These are phyloP conservation scores for Komagataella phaffii DNA, from an alignment of 805 yeast species.

Conservation along the genomic window DNA sequence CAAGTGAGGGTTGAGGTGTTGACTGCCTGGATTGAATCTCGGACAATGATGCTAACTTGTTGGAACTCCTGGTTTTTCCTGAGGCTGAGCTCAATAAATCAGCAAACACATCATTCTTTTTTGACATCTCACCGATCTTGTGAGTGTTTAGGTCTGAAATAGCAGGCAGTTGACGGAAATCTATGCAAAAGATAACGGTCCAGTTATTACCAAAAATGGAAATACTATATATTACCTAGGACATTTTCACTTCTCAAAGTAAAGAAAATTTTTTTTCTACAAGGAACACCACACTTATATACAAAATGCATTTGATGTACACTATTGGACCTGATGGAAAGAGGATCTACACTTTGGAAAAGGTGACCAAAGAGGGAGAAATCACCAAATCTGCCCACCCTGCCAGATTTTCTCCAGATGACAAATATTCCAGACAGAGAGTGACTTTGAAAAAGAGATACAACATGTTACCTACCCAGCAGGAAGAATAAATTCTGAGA, in stretches of 20 bases:
- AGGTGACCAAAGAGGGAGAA: constrained; percentile 72
- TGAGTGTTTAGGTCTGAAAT: background rate
- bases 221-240: background rate
- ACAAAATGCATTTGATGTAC: constrained; percentile 94
- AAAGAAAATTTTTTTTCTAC: constrained; percentile 1
- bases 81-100: constrained; percentile 21
- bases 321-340: constrained; percentile 90
- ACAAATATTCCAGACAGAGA: constrained; percentile 97
- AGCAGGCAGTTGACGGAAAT: background rate
- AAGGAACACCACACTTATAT: background rate
- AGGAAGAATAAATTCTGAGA: constrained; percentile 11
- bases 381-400: constrained; percentile 99
- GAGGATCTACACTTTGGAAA: constrained; percentile 86
- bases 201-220: background rate
- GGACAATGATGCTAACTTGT: constrained; percentile 16
- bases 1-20: constrained; percentile 2
- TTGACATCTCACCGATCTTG: constrained; percentile 3
- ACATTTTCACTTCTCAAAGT: background rate
- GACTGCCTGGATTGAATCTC: constrained; percentile 12
- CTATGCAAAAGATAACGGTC: background rate
- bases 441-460: constrained; percentile 94
- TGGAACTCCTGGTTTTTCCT: constrained; percentile 10
- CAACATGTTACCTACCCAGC: constrained; percentile 77
- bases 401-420: constrained; percentile 99
- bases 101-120: constrained; percentile 28